Base-by-base conservation (phyloP, 768 basidiomycete species). In the Lactarius akahatsu region DNA sequence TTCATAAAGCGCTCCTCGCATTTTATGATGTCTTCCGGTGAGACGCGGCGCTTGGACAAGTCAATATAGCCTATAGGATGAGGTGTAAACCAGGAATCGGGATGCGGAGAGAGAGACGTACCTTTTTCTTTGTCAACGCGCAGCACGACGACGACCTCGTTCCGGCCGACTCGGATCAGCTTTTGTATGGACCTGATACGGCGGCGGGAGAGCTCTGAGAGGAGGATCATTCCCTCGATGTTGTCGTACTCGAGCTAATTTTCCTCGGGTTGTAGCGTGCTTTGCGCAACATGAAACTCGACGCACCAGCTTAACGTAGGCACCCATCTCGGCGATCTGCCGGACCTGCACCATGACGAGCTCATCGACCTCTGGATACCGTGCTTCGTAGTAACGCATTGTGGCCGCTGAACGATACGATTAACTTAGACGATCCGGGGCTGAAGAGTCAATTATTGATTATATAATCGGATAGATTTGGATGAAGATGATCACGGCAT, bases 321-420 rank as follows among this genome's bases (percentile, higher is more conserved):
- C 97, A 57, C 97, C 97, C 96, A 98, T 99, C 78, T 99, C 96
- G 61, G 95, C 94, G 73, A 99, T 99, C 80, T 97, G 94, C 77
- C 93, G 92, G 69, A 99, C 97, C 76, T 98, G 96, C 15, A 99
- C 97, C 96, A 98, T 98, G 78, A 98, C 97, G 60, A 98, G 88
- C 77, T 97, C 93, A 76, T 99, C 96, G 69, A 97, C 93, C 78
- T 98, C 92, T 32, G 95, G 95, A 75, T 95, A 97, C 72, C 88
- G 87, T 74, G 91, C 91, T 76, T 93, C 88, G 78, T 96, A 97
- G 78, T 94, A 98, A 45, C 95, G 87, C 94, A 96, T 95, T 10
- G 62, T 76, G 8, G 38, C 4, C 26, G 15, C 9, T 11, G 11
- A 13, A 28, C 18, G 54, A 56, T 13, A 13, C 36, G 56, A n/a